phyloP scores from a whole-genome alignment of 2,329 filamentous ascomycete species.

The Xenosphaeropsis pyriputrescens region DNA sequence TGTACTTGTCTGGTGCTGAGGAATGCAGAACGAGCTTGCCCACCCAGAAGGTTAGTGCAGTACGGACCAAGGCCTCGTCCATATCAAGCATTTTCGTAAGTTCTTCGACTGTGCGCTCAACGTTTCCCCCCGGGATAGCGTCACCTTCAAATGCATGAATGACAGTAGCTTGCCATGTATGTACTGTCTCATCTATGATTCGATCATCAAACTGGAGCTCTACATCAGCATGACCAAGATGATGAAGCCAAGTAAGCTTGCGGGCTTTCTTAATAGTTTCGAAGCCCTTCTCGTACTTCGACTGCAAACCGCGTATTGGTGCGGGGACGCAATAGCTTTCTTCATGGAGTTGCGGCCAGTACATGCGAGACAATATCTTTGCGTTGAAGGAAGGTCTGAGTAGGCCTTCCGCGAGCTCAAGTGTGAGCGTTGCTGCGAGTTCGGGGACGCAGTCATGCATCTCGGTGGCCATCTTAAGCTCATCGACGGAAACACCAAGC shows the following conservation, averaged over 20 bases:
- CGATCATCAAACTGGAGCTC: conserved; percentile 76
- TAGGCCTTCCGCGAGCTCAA: conserved; percentile 9
- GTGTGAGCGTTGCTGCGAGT: too few species aligned
- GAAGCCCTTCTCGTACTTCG: conserved; percentile 61
- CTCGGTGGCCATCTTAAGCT: conserved; percentile 10
- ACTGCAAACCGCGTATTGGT: conserved; percentile 44
- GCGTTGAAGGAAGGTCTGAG: conserved; percentile 43
- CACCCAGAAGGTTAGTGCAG: conserved; percentile 60
- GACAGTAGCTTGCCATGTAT: conserved; percentile 75
- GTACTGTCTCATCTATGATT: conserved; percentile 54
- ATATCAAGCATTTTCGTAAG: conserved; percentile 46
- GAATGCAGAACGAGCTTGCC: conserved; percentile 50
- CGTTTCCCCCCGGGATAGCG: conserved; percentile 10
- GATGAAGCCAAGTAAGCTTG: conserved; percentile 79
- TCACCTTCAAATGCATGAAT: conserved; percentile 63
- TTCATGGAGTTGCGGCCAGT: conserved; percentile 74
- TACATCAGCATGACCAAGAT: conserved; percentile 66
- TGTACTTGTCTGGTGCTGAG: conserved; percentile 36
- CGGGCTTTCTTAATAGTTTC: conserved; percentile 68
- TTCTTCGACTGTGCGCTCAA: conserved; percentile 31
- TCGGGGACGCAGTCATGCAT: conserved; percentile 16
- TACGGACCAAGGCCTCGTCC: conserved; percentile 55
- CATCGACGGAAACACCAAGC: conserved; percentile 17
- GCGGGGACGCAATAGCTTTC: conserved; percentile 52
- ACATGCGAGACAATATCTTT: conserved; percentile 81